These are phyloP conservation scores for Juglanconis oblonga DNA, from an alignment of 2,329 filamentous ascomycete species.

Conservation along the genomic window DNA sequence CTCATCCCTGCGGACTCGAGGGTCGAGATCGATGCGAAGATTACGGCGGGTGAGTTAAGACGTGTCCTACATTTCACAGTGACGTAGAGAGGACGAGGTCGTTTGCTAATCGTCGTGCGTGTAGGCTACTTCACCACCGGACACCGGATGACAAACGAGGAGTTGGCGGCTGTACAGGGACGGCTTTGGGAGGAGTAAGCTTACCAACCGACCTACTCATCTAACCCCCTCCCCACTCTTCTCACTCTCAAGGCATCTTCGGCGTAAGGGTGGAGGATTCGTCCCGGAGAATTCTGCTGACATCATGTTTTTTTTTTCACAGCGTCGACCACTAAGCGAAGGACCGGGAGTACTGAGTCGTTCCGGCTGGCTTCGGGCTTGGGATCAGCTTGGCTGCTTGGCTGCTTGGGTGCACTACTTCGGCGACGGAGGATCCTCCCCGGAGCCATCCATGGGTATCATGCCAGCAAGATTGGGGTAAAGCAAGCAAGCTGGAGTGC, in stretches of 20 bases:
- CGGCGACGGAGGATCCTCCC: neutral
- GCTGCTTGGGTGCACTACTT: neutral
- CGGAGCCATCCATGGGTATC: neutral
- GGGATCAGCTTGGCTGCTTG: neutral
- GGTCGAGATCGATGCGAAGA: conserved; percentile 99
- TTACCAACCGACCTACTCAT: neutral
- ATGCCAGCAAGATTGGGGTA: neutral
- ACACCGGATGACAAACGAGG: conserved; percentile 82
- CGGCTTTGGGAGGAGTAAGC: conserved; percentile 84
- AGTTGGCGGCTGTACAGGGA: conserved; percentile 81
- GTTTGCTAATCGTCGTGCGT: conserved; percentile 11
- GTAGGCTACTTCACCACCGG: conserved; percentile 78
- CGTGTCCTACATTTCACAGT: neutral
- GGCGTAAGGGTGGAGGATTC: conserved; percentile 1
- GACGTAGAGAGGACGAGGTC: neutral
- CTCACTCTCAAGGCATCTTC: conserved; percentile 21
- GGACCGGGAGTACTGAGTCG: neutral
- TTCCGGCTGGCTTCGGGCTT: neutral
- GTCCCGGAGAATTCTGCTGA: conserved; percentile 25
- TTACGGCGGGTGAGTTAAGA: conserved; percentile 73
- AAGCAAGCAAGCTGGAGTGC: neutral
- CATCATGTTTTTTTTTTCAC: conserved; percentile 9
- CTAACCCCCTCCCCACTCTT: conserved; percentile 11
- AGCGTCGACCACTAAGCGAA: conserved; percentile 22
- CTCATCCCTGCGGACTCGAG: conserved; percentile 92